These are phyloP conservation scores for Xylaria nigripes DNA, from an alignment of 495 filamentous ascomycete species.

Conservation along the genomic window DNA sequence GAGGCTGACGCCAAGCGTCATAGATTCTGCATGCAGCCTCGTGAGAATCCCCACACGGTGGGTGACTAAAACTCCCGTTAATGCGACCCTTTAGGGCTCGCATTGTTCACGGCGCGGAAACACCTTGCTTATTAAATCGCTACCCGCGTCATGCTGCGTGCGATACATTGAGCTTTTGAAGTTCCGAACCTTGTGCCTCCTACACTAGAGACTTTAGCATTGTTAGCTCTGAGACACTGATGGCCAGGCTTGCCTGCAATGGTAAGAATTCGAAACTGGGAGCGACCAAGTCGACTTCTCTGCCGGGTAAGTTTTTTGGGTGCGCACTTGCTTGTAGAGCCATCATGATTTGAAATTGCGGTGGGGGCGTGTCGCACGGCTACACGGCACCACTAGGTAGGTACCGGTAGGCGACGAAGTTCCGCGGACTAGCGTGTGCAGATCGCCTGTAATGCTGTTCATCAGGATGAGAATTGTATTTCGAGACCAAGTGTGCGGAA, in stretches of 20 bases:
- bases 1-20: background rate
- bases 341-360: background rate
- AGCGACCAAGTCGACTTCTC: background rate
- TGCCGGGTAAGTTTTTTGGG: background rate
- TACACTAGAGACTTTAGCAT: background rate
- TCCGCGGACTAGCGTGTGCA: background rate
- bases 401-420: background rate
- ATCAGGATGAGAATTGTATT: slow-evolving; percentile 84
- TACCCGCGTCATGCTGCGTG: background rate
- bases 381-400: background rate
- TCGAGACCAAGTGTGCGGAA: slow-evolving; percentile 76
- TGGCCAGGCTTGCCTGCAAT: background rate
- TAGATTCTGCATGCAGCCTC: background rate
- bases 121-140: background rate
- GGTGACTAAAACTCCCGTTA: background rate
- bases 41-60: background rate
- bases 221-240: background rate
- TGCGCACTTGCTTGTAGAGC: background rate
- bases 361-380: background rate
- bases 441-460: background rate
- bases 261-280: background rate
- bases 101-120: background rate
- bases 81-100: background rate
- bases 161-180: background rate
- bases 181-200: background rate